Percentiles rank a stretch among this genome's conserved stretches.
Evolutionary conservation across 805 yeast species (phyloP).

Genomic region (Metschnikowia matae): DNA sequence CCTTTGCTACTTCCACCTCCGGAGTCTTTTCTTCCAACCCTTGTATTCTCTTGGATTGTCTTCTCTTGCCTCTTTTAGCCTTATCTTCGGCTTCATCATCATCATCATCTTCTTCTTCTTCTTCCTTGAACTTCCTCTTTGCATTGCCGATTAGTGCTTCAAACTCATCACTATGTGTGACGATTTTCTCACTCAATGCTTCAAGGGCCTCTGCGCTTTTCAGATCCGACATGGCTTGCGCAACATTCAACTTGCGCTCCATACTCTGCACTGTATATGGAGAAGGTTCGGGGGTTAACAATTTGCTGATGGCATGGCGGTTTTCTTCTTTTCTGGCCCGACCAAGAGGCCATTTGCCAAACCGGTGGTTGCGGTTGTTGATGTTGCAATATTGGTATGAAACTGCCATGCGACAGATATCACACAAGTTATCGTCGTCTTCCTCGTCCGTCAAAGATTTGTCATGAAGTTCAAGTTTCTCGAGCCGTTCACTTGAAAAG

Average conservation of each 20-base stretch:
- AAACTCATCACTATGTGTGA: constrained; percentile 12
- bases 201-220: constrained; percentile 10
- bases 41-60: constrained; percentile 8
- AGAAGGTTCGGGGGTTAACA: constrained; percentile 38
- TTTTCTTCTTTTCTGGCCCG: constrained; percentile 6
- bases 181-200: constrained; percentile 1
- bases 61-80: constrained; percentile 7
- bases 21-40: constrained; percentile 6
- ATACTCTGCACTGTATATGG: constrained; percentile 22
- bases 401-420: constrained; percentile 45
- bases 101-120: constrained; percentile 6
- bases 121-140: constrained; percentile 12
- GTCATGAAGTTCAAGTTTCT: constrained; percentile 1
- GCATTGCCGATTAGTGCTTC: constrained; percentile 15
- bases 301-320: constrained; percentile 18
- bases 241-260: constrained; percentile 4
- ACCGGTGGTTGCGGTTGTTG: constrained; percentile 22
- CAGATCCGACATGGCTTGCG: constrained; percentile 8
- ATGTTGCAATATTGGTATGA: constrained; percentile 46
- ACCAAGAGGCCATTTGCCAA: constrained; percentile 18
- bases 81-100: constrained; percentile 2
- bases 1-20: neutral
- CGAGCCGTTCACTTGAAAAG: constrained; percentile 22
- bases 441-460: constrained; percentile 16
- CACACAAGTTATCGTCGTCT: constrained; percentile 45